A percentile compares a stretch with the other conserved stretches of the same genome.
phyloP scores from a whole-genome alignment of 176 grass and related monocot genomes.

The Aegilops bicornis region DNA sequence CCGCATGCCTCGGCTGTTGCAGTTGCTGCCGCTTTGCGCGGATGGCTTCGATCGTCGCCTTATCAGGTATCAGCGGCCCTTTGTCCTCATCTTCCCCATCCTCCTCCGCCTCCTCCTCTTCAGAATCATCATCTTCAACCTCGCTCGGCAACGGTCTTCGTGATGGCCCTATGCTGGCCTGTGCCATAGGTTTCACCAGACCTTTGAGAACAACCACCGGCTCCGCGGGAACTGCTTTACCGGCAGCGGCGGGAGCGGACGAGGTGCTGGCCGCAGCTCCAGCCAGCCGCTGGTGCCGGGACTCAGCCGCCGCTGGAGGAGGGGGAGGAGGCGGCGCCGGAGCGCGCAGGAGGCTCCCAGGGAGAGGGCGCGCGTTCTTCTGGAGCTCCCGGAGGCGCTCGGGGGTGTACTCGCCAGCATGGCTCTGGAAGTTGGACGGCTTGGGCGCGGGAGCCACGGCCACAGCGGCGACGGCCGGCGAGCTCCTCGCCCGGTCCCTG shows the following conservation, averaged over 20 bases:
- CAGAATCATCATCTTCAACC: slow-evolving; percentile 34
- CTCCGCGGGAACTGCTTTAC: slow-evolving; percentile 20
- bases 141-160: slow-evolving; percentile 17
- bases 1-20: slow-evolving; percentile 70
- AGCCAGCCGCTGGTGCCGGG: slow-evolving; percentile 24
- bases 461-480: not conserved
- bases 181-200: slow-evolving; percentile 67
- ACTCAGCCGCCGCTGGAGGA: slow-evolving; percentile 7
- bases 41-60: slow-evolving; percentile 83
- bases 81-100: slow-evolving; percentile 33
- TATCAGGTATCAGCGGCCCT: slow-evolving; percentile 69
- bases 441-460: slow-evolving; percentile 21
- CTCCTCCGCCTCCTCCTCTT: slow-evolving; percentile 41
- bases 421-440: slow-evolving; percentile 85
- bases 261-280: slow-evolving; percentile 9
- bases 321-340: slow-evolving; percentile 8
- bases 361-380: slow-evolving; percentile 84
- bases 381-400: slow-evolving; percentile 94
- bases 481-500: slow-evolving; percentile 52
- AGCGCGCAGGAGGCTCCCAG: slow-evolving; percentile 50
- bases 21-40: slow-evolving; percentile 77
- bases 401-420: slow-evolving; percentile 87
- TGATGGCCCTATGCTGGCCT: slow-evolving; percentile 28
- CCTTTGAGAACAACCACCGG: slow-evolving; percentile 81
- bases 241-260: not conserved